These are phyloP conservation scores for Lasiodiplodia theobromae DNA, from an alignment of 2,329 filamentous ascomycete genomes.

Conservation along the genomic window DNA sequence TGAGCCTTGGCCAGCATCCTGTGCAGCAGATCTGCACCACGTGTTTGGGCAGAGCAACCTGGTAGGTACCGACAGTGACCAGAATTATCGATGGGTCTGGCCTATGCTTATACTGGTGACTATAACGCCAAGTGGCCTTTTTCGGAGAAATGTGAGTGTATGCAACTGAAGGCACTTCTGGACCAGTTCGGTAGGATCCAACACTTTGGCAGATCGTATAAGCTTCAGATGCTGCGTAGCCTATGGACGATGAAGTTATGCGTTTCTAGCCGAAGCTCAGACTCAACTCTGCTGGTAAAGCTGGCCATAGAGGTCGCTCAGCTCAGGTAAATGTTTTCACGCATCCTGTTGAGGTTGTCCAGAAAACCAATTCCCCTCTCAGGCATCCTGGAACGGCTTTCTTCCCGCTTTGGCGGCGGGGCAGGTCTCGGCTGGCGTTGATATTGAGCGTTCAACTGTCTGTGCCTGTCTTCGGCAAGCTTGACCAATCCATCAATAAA, in stretches of 20 bases:
- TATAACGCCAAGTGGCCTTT: no score
- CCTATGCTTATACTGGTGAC: no score
- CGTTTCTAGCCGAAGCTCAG: not conserved
- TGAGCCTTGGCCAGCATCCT: no score
- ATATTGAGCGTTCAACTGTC: conserved; percentile 45
- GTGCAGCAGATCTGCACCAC: no score
- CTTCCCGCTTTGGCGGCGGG: conserved; percentile 34
- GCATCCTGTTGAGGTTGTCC: conserved; percentile 48
- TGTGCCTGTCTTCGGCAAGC: conserved; percentile 77
- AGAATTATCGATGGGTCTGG: no score
- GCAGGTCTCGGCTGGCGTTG: conserved; percentile 34
- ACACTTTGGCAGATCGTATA: no score
- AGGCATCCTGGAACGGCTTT: conserved; percentile 2
- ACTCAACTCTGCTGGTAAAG: not conserved
- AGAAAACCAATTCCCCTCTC: conserved; percentile 44
- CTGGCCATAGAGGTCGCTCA: conserved; percentile 29
- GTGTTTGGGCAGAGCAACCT: no score
- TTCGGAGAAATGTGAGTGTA: no score
- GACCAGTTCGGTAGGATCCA: no score
- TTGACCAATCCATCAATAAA: conserved; percentile 84
- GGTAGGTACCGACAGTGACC: no score
- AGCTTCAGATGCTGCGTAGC: no score
- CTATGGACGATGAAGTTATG: not conserved
- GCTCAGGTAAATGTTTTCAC: conserved; percentile 43
- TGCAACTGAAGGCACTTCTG: no score